Conservation (phyloP, 179 eudicot genomes). For the Beta corolliflora region DNA sequence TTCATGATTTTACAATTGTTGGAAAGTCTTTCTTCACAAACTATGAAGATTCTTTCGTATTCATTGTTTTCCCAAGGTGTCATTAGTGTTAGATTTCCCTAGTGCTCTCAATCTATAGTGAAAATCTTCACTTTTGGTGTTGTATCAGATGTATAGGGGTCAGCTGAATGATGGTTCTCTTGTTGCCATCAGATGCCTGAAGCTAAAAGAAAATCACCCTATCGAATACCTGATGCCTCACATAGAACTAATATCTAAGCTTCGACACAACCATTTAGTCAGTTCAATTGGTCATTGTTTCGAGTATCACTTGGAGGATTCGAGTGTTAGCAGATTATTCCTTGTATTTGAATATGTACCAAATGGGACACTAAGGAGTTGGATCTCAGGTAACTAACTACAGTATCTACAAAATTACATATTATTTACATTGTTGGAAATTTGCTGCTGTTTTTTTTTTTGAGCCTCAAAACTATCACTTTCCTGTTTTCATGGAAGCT, state of each 20-base stretch:
- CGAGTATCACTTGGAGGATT: conserved; percentile 79
- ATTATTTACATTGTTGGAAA: not conserved
- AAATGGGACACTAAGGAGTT: conserved; percentile 68
- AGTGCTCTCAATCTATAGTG: not conserved
- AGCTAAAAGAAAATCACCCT: conserved; percentile 50
- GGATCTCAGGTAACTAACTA: conserved; percentile 72
- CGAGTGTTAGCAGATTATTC: conserved; percentile 74
- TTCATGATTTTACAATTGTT: too few relatives aligned
- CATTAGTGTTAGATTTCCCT: too few relatives aligned
- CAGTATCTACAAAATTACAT: not conserved
- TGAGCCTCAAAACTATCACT: not conserved
- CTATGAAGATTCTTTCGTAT: too few relatives aligned
- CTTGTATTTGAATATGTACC: conserved; percentile 77
- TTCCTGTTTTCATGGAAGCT: conserved; percentile 30
- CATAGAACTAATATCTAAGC: conserved; percentile 68
- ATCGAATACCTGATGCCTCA: conserved; percentile 61
- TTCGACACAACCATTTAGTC: conserved; percentile 74
- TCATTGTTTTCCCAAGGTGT: too few relatives aligned
- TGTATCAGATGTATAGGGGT: conserved; percentile 77
- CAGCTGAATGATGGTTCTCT: conserved; percentile 63
- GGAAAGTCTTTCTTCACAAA: too few relatives aligned
- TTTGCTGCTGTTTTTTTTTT: not conserved
- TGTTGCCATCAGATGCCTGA: conserved; percentile 76
- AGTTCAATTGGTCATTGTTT: conserved; percentile 89
- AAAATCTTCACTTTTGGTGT: not conserved